Evolutionary conservation across 768 basidiomycete genomes (phyloP).

Genomic region (Calocybe cyanea): DNA sequence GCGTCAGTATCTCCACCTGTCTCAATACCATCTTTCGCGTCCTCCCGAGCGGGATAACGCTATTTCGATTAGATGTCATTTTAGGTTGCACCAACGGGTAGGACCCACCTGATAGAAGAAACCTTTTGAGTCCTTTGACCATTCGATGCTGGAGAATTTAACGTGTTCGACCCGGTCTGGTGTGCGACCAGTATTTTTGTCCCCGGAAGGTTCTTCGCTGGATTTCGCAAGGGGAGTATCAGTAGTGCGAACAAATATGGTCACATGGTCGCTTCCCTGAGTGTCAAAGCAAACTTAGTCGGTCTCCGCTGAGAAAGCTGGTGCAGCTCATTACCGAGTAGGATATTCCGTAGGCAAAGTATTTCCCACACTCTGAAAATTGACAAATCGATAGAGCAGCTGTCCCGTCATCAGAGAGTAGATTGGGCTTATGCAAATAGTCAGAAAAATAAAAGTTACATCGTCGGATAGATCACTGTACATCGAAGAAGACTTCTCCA

Average conservation of each 20-base stretch:
- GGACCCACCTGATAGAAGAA: slow-evolving; percentile 72
- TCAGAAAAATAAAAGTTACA: slow-evolving; percentile 1
- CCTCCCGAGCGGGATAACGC: slow-evolving; percentile 55
- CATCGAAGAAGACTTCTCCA: slow-evolving; percentile 80
- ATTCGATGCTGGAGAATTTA: slow-evolving; percentile 70
- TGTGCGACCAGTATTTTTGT: slow-evolving; percentile 49
- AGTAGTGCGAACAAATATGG: slow-evolving; percentile 64
- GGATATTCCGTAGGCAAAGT: slow-evolving; percentile 73
- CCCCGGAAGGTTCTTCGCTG: slow-evolving; percentile 24
- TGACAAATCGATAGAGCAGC: slow-evolving; percentile 54
- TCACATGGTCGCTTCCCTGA: slow-evolving; percentile 73
- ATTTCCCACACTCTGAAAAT: slow-evolving; percentile 66
- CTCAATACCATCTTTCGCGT: slow-evolving; percentile 50
- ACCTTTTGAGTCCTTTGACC: slow-evolving; percentile 77
- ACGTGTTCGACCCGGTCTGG: slow-evolving; percentile 68
- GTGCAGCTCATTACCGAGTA: slow-evolving; percentile 51
- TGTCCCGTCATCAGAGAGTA: slow-evolving; percentile 70
- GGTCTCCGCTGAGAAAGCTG: too few relatives aligned
- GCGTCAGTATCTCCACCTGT: slow-evolving; percentile 63
- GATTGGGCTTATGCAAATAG: slow-evolving; percentile 49
- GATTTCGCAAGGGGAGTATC: slow-evolving; percentile 49
- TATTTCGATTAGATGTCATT: slow-evolving; percentile 10
- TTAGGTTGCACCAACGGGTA: slow-evolving; percentile 16
- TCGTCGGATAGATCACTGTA: slow-evolving; percentile 25
- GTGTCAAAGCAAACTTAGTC: too few relatives aligned